A percentile compares a stretch with the other conserved stretches of the same genome.
Evolutionary conservation across 768 basidiomycete species (phyloP).

Genomic region (Tylopilus plumbeoviolaceoides): DNA sequence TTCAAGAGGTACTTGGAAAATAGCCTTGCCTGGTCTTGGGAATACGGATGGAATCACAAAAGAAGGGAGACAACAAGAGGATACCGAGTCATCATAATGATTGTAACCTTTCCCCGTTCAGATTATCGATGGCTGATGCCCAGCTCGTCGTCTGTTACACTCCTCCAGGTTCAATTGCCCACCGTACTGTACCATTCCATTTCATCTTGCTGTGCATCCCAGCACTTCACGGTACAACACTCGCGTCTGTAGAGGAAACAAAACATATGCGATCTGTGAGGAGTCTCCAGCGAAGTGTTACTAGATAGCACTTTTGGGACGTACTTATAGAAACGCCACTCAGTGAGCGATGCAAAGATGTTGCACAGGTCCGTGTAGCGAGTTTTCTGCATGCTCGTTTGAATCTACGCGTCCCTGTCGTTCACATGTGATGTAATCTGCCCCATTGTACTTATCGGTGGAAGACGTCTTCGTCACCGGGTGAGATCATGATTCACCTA

Average conservation of each 20-base stretch:
- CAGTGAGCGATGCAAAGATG: neutral
- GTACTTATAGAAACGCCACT: neutral
- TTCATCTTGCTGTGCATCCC: neutral
- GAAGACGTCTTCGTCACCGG: no score
- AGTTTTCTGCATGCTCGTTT: neutral
- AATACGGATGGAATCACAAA: constrained; percentile 25
- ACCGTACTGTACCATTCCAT: neutral
- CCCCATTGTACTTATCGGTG: neutral
- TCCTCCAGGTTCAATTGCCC: constrained; percentile 5
- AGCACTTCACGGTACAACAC: no score
- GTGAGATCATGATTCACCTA: neutral
- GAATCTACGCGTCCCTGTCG: neutral
- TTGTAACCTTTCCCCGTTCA: neutral
- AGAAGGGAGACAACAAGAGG: constrained; percentile 25
- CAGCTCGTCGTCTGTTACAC: neutral
- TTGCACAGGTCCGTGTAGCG: neutral
- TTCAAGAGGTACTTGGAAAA: constrained; percentile 58
- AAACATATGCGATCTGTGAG: no score
- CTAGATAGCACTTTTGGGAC: neutral
- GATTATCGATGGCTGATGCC: neutral
- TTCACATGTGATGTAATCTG: neutral
- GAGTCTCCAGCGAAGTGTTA: no score
- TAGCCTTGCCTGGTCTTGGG: constrained; percentile 63
- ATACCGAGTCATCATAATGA: constrained; percentile 1
- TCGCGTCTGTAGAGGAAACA: no score